Evolutionary conservation across 1,284 basidiomycete species (phyloP).

Genomic region (Sporisorium exsertum): DNA sequence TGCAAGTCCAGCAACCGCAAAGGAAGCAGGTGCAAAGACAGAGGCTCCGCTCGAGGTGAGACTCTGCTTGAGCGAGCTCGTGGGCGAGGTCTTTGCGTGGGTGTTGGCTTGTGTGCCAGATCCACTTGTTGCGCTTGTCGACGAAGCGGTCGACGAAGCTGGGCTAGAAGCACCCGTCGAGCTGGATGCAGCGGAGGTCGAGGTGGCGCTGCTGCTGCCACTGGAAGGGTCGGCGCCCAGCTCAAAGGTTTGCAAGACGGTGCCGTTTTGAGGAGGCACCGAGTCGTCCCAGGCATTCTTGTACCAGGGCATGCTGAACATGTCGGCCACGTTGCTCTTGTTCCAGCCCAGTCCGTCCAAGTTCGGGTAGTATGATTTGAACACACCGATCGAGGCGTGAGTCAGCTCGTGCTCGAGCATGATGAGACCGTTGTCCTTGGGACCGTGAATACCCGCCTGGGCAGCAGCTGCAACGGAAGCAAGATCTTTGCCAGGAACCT

Average conservation of each 20-base stretch:
- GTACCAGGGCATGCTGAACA: conserved; percentile 52
- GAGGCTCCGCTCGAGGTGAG: conserved; percentile 12
- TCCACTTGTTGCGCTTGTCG: conserved; percentile 1
- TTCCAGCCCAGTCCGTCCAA: conserved; percentile 79
- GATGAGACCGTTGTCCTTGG: conserved; percentile 76
- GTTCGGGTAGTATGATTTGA: conserved; percentile 77
- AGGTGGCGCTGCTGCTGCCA: not conserved
- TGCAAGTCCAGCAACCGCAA: conserved; percentile 16
- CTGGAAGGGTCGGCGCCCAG: conserved; percentile 3
- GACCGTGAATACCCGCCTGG: conserved; percentile 24
- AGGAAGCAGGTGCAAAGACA: conserved; percentile 17
- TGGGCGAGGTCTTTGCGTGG: not conserved
- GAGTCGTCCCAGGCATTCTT: conserved; percentile 48
- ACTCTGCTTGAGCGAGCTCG: conserved; percentile 2
- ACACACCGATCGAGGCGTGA: conserved; percentile 76
- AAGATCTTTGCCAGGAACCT: conserved; percentile 35
- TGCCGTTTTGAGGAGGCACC: conserved; percentile 23
- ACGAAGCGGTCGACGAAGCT: not conserved
- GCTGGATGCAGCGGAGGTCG: not conserved
- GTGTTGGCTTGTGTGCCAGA: not conserved
- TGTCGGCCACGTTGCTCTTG: conserved; percentile 38
- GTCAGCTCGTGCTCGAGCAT: conserved; percentile 86
- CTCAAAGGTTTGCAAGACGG: conserved; percentile 25
- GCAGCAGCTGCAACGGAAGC: conserved; percentile 47
- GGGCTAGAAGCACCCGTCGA: not conserved